A percentile compares a stretch with the other conserved stretches of the same genome.
These are phyloP conservation scores for Clitoria ternatea DNA, from an alignment of 306 rosid species.

Conservation along the genomic window DNA sequence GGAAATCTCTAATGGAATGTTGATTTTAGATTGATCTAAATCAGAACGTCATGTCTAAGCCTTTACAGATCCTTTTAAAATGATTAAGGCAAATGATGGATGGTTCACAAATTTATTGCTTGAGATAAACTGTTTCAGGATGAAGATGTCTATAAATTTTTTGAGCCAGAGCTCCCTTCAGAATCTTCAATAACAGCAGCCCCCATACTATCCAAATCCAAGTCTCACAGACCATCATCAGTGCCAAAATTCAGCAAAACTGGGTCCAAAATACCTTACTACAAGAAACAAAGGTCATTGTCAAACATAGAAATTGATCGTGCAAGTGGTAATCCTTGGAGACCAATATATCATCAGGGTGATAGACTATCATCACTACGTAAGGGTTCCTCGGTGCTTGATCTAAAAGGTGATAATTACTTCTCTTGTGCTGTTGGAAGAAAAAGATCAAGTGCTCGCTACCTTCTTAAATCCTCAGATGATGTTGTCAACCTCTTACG, in stretches of 20 bases:
- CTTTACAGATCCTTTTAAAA: not conserved
- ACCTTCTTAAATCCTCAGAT: constrained; percentile 63
- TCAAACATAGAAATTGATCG: constrained; percentile 46
- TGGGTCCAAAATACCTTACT: constrained; percentile 40
- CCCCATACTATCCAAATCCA: constrained; percentile 35
- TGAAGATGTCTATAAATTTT: constrained; percentile 80
- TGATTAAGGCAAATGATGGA: not conserved
- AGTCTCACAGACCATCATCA: constrained; percentile 39
- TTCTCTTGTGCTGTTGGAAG: constrained; percentile 83
- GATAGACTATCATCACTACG: constrained; percentile 47
- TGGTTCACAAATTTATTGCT: not conserved
- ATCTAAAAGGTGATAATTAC: constrained; percentile 82
- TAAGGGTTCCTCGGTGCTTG: constrained; percentile 90
- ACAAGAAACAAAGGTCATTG: constrained; percentile 73
- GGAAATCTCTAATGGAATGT: not conserved
- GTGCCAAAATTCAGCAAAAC: constrained; percentile 43
- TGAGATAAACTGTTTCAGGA: constrained; percentile 49
- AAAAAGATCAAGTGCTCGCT: constrained; percentile 75
- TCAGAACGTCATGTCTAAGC: not conserved
- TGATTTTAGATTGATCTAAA: not conserved
- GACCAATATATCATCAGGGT: constrained; percentile 31
- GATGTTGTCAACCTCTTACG: constrained; percentile 63
- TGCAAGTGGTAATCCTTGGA: constrained; percentile 32
- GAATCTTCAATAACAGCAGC: constrained; percentile 43
- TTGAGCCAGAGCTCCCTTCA: constrained; percentile 87